These are phyloP conservation scores for Xerocomellus amylosporus DNA, from an alignment of 768 basidiomycete genomes.

Conservation along the genomic window DNA sequence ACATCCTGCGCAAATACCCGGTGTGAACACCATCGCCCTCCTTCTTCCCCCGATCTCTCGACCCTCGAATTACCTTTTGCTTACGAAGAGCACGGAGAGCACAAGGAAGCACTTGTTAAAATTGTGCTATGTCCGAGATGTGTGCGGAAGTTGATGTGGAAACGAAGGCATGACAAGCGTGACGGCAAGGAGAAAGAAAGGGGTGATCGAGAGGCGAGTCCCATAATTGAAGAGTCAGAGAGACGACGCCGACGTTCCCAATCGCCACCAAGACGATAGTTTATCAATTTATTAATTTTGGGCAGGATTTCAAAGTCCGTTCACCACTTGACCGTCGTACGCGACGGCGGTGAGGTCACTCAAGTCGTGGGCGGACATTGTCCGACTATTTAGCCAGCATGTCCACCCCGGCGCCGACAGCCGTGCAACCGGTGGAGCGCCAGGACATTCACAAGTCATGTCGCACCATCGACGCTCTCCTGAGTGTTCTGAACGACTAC, in stretches of 20 bases:
- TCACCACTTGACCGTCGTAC: not conserved
- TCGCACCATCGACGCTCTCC: slow-evolving; percentile 67
- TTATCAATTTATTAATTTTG: not conserved
- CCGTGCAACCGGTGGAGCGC: slow-evolving; percentile 51
- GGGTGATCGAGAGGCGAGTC: too few relatives aligned
- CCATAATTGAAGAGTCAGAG: not conserved
- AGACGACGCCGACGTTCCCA: slow-evolving; percentile 20
- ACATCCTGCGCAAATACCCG: slow-evolving; percentile 87
- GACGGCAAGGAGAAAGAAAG: slow-evolving; percentile 9
- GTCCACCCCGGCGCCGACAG: slow-evolving; percentile 4
- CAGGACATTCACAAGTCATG: slow-evolving; percentile 78
- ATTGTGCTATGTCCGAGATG: slow-evolving; percentile 82
- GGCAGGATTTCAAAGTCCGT: slow-evolving; percentile 24
- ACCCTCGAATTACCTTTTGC: slow-evolving; percentile 90
- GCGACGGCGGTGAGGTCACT: not conserved
- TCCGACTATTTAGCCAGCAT: slow-evolving; percentile 2
- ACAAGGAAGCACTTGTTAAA: slow-evolving; percentile 84
- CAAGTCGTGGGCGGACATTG: not conserved
- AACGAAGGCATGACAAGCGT: slow-evolving; percentile 64
- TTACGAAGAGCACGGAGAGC: slow-evolving; percentile 75
- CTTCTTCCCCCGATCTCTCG: slow-evolving; percentile 41
- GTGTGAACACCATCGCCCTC: slow-evolving; percentile 59
- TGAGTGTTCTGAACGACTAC: slow-evolving; percentile 68
- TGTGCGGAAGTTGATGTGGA: slow-evolving; percentile 83
- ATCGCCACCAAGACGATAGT: slow-evolving; percentile 23